Base-by-base conservation (phyloP, 2,329 filamentous ascomycete genomes). In the Dactylellina leptospora region DNA sequence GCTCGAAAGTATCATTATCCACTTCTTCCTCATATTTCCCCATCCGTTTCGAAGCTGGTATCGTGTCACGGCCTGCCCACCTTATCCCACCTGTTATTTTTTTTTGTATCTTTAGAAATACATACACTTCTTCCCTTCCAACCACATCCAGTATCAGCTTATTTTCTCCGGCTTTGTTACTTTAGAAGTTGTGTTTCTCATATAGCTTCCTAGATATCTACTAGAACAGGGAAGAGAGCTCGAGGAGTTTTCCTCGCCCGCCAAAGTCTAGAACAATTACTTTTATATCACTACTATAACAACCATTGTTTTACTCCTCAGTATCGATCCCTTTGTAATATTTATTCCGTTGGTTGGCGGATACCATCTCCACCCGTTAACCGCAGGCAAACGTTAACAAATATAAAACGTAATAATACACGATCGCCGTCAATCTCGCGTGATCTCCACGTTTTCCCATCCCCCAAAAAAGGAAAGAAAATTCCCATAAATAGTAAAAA, bases 131-230 rank as follows among this genome's bases (percentile, higher is more conserved):
- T 66, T 38, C 23, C 53, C 28, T 66, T 38, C 23, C 53, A 22
- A 48, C 36, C 36, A 58, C n/a, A n/a, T n/a, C n/a, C n/a, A n/a
- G 13, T 18, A 60, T 54, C 33, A 47, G 44, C 33, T 53, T 59
- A 53, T 63, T 66, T 25, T 70, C 58, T 63, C 54, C 58, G 63
- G 23, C 56, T 60, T 62, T 44, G 55, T 53, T 40, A 61, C 36
- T 45, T 71, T 56, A 23, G 56, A 36, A 53, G 84, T n/a, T 16
- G 85, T 84, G 25, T 74, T 73, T 58, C 71, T 45, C n/a, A 6
- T 8, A 45, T 45, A 45, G 40, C 40, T 18, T 22, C n/a, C 38
- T 48, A 48, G 45, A 48, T 48, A 48, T 48, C 40, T 25, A 25
- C 22, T 5, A 18, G 18, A 9, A 4, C 3, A 23, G 28, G 45